A percentile compares a stretch with the other conserved stretches of the same genome.
Conservation (phyloP, 768 basidiomycete genomes). For the Mycena capillaripes region DNA sequence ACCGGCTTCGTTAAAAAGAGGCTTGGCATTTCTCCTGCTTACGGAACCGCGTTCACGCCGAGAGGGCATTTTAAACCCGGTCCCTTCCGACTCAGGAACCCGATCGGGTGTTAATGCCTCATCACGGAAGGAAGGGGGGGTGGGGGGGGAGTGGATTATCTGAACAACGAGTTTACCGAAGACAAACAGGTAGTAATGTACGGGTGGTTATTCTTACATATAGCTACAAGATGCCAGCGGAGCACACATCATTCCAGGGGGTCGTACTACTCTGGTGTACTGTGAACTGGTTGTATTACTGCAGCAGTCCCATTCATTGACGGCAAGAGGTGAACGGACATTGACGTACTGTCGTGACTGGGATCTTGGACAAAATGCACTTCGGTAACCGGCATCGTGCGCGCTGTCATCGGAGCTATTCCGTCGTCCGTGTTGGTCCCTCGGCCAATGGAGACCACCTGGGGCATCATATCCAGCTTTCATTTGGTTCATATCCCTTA, state of each 20-base stretch:
- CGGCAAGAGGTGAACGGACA: too few relatives aligned
- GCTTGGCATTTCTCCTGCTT: conserved; percentile 5
- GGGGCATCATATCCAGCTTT: not conserved
- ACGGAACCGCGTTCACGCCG: not conserved
- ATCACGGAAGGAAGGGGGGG: too few relatives aligned
- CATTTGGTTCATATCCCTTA: not conserved
- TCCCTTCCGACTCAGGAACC: not conserved
- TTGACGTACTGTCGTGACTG: too few relatives aligned
- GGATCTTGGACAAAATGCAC: not conserved
- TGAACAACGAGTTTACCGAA: not conserved
- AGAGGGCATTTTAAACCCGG: not conserved
- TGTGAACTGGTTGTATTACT: not conserved
- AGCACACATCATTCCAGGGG: not conserved
- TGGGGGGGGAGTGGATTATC: not conserved
- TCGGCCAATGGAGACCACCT: not conserved
- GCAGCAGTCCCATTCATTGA: too few relatives aligned
- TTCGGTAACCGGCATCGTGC: too few relatives aligned
- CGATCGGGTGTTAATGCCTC: too few relatives aligned
- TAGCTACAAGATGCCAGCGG: not conserved
- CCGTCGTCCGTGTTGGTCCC: not conserved
- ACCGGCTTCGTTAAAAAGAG: conserved; percentile 15
- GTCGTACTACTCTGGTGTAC: not conserved
- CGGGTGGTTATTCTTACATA: not conserved
- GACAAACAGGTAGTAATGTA: not conserved
- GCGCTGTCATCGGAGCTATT: too few relatives aligned